Evolutionary conservation across 2,329 filamentous ascomycete genomes (phyloP).

Genomic region (Pestalotiopsis sp.): DNA sequence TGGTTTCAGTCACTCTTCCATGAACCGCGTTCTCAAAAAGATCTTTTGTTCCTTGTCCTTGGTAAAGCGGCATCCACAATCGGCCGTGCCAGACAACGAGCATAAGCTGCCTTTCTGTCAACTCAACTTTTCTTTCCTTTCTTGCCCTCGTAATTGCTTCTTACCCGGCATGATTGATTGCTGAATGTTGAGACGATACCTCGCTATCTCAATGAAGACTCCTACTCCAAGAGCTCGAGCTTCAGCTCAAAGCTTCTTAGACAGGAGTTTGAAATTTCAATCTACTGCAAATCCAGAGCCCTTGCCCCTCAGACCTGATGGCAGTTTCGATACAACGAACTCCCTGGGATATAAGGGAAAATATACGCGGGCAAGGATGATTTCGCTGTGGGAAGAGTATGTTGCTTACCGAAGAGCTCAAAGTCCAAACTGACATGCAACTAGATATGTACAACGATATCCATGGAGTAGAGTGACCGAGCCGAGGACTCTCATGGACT

Average conservation of each 20-base stretch:
- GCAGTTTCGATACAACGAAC: too few relatives aligned
- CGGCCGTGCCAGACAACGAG: not conserved
- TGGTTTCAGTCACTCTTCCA: not conserved
- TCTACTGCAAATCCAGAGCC: too few relatives aligned
- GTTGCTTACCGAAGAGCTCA: too few relatives aligned
- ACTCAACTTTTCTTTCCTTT: not conserved
- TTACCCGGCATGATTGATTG: too few relatives aligned
- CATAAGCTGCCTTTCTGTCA: not conserved
- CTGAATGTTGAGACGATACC: not conserved
- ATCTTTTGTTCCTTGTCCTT: slow-evolving; percentile 6
- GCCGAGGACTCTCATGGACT: too few relatives aligned
- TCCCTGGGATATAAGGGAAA: too few relatives aligned
- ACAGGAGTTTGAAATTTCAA: not conserved
- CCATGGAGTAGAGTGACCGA: too few relatives aligned
- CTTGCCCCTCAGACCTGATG: too few relatives aligned
- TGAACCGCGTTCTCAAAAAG: not conserved
- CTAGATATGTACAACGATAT: too few relatives aligned
- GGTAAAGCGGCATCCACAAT: not conserved
- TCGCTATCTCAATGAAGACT: slow-evolving; percentile 2
- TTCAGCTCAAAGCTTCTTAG: slow-evolving; percentile 1
- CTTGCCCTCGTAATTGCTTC: not conserved
- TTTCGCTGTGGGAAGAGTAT: too few relatives aligned
- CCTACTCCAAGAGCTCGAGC: not conserved
- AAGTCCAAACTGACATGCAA: too few relatives aligned
- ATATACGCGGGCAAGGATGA: too few relatives aligned